A percentile compares a stretch with the other conserved stretches of the same genome.
phyloP scores from a whole-genome alignment of 2,329 filamentous ascomycete genomes.

The Ceratocystis papillata region DNA sequence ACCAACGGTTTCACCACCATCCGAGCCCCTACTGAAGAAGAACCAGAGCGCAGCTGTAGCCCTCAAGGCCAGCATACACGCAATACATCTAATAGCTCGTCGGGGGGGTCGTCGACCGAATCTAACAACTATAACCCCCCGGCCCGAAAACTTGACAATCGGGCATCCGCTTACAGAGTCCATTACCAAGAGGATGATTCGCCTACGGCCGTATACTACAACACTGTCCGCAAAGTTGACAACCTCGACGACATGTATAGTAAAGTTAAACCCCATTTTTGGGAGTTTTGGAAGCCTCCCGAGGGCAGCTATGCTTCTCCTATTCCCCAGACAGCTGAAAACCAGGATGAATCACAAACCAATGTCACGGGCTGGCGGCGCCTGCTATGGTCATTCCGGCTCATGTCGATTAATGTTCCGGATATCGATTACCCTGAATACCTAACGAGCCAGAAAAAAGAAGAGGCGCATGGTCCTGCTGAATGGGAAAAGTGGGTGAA shows the following conservation, averaged over 20 bases:
- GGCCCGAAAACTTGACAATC: not conserved
- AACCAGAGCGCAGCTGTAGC: slow-evolving; percentile 23
- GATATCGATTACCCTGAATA: slow-evolving; percentile 49
- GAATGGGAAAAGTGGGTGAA: slow-evolving; percentile 76
- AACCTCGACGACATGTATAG: slow-evolving; percentile 42
- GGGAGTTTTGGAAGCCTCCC: slow-evolving; percentile 55
- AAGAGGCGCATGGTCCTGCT: slow-evolving; percentile 42
- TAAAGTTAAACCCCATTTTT: slow-evolving; percentile 42
- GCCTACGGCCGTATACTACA: slow-evolving; percentile 30
- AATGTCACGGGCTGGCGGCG: slow-evolving; percentile 41
- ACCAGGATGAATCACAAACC: slow-evolving; percentile 29
- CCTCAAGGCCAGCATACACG: slow-evolving; percentile 23
- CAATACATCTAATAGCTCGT: not conserved
- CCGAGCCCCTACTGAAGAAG: slow-evolving; percentile 16
- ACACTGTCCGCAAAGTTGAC: slow-evolving; percentile 43
- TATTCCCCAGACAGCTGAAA: slow-evolving; percentile 46
- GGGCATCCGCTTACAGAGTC: slow-evolving; percentile 9
- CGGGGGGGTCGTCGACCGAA: slow-evolving; percentile 9
- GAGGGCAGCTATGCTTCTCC: slow-evolving; percentile 51
- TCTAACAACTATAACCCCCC: slow-evolving; percentile 15
- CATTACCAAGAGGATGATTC: slow-evolving; percentile 17
- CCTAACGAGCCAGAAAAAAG: slow-evolving; percentile 52
- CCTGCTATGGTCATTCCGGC: slow-evolving; percentile 18
- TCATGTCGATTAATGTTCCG: slow-evolving; percentile 32
- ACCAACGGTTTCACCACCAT: slow-evolving; percentile 44